Base-by-base conservation (phyloP, 106 monocot genomes). In the Dactylorhiza incarnata region DNA sequence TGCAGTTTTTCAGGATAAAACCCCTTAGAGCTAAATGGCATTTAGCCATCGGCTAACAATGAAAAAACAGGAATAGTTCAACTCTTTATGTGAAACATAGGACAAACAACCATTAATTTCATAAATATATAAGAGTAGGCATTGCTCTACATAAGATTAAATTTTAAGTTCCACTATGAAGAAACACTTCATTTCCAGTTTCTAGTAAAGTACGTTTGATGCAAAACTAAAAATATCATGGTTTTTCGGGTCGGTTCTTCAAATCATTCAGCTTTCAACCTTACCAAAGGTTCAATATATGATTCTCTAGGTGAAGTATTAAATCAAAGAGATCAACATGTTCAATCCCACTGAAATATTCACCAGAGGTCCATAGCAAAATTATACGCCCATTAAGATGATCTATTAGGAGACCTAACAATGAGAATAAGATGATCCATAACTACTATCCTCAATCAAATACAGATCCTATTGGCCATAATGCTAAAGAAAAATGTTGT, bases 1-100 rank as follows among this genome's bases (percentile, higher is more conserved):
- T 97, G 87, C 84, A 90, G n/a, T 68, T n/a, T 70, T 13, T 70
- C 47, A 52, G 51, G 14, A 52, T 52, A 78, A 63, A 48, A 66
- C 23, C 10, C 14, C 29, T 65, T 9, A 45, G 4, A 37, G 5
- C 5, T 22, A 45, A 59, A 59, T 59, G 29, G 12, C 12, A 47
- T 45, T 13, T 26, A 70, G 3, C 14, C 14, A 59, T 1, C 0
- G 5, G 59, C 15, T 7, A 29, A 59, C 58, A 59, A 59, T 6
- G 19, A 9, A 20, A 59, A 59, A 7, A 5, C 58, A 59, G 22
- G 22, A 59, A 22, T 20, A 23, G 54, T 54, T 22, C 8, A 22
- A 59, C 3, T 59, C 6, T 59, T 59, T 7, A 59, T 59, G 58
- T 22, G 58, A 59, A 58, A 58, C 58, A 20, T 22, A 5, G 22